These are phyloP conservation scores for Trametes cubensis DNA, from an alignment of 768 basidiomycete genomes.

Conservation along the genomic window DNA sequence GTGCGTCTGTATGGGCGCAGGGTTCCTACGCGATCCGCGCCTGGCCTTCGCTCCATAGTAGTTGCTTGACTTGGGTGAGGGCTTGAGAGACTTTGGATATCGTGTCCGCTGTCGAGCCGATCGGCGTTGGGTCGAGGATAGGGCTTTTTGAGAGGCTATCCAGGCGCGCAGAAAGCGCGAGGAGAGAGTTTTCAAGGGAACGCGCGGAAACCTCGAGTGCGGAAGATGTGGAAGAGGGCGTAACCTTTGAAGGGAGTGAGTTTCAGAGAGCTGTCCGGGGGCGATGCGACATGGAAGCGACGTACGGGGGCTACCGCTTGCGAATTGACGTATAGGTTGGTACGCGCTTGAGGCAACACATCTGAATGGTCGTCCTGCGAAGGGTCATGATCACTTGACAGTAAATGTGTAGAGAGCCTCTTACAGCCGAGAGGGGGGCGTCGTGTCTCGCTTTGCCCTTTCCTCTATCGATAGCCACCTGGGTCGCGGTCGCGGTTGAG, in stretches of 20 bases:
- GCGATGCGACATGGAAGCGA: neutral
- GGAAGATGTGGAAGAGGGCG: constrained; percentile 20
- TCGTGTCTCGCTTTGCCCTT: constrained; percentile 7
- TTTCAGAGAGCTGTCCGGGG: neutral
- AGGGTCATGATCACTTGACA: neutral
- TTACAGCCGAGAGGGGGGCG: neutral
- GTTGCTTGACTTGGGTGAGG: constrained; percentile 57
- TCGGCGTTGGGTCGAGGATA: constrained; percentile 47
- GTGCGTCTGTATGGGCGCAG: constrained; percentile 16
- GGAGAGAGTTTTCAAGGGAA: constrained; percentile 57
- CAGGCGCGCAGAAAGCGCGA: constrained; percentile 54
- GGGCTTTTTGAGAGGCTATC: constrained; percentile 44
- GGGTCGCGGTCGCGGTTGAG: neutral
- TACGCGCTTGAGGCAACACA: neutral
- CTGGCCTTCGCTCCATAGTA: constrained; percentile 53
- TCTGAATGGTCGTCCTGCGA: neutral
- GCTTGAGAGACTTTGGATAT: constrained; percentile 68
- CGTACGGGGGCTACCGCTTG: constrained; percentile 1
- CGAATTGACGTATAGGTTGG: neutral
- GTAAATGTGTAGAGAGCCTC: neutral
- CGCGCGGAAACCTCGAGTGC: constrained; percentile 43
- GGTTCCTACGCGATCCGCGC: constrained; percentile 17
- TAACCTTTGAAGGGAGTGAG: too few species aligned
- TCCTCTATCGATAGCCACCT: constrained; percentile 4
- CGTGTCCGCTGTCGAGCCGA: constrained; percentile 67